A percentile compares a stretch with the other conserved stretches of the same genome.
These are phyloP conservation scores for Salix koriyanagi DNA, from an alignment of 345 rosid species.

Conservation along the genomic window DNA sequence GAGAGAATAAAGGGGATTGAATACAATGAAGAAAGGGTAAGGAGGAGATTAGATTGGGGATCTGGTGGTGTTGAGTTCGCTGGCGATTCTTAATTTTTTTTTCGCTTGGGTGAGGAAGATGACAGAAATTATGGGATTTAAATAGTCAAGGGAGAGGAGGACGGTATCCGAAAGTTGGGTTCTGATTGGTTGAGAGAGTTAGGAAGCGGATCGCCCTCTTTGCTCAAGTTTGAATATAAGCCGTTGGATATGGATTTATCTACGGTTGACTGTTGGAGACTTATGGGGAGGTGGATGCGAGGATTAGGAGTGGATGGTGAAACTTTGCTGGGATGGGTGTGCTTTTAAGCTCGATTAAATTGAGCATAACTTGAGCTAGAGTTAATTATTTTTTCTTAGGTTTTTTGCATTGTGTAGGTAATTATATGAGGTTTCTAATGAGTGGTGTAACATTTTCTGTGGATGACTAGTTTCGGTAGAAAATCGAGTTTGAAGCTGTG, in stretches of 20 bases:
- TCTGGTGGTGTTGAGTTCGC: background rate
- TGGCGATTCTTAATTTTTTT: background rate
- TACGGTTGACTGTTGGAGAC: conserved; percentile 29
- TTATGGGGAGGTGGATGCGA: conserved; percentile 21
- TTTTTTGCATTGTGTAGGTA: conserved; percentile 26
- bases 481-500: conserved; percentile 29
- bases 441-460: background rate
- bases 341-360: conserved; percentile 52
- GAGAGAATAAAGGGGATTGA: background rate
- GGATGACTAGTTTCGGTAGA: conserved; percentile 12
- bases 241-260: conserved; percentile 58
- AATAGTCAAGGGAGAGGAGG: conserved; percentile 42
- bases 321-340: conserved; percentile 45
- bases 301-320: conserved; percentile 2
- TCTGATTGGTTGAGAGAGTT: conserved; percentile 44
- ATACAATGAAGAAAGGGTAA: background rate
- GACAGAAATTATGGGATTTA: conserved; percentile 38
- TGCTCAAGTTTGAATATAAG: conserved; percentile 42
- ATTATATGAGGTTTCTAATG: conserved; percentile 47
- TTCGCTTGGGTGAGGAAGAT: background rate
- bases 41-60: conserved; percentile 10
- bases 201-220: conserved; percentile 47
- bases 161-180: conserved; percentile 33
- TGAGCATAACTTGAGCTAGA: conserved; percentile 23
- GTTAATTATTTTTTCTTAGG: conserved; percentile 9